A percentile compares a stretch with the other conserved stretches of the same genome.
Evolutionary conservation across 257 asterid genomes (phyloP).

Genomic region (Petrea volubilis): DNA sequence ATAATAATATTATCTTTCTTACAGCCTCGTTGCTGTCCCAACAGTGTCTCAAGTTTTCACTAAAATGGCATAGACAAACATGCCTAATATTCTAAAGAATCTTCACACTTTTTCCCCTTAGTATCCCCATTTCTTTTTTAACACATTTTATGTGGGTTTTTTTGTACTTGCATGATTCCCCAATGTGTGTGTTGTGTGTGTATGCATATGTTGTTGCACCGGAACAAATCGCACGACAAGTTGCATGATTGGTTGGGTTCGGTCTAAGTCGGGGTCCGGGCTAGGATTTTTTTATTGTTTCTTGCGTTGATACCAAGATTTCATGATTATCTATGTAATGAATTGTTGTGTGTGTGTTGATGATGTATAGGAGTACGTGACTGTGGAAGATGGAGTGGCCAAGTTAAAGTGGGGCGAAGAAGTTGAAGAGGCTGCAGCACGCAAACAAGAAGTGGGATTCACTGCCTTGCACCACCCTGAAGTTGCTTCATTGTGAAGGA

Average conservation of each 20-base stretch:
- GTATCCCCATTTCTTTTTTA: not conserved
- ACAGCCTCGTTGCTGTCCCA: constrained; percentile 9
- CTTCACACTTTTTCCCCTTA: constrained; percentile 16
- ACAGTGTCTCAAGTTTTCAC: constrained; percentile 33
- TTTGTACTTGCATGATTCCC: not conserved
- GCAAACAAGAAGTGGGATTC: constrained; percentile 28
- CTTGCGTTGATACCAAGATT: too few relatives aligned
- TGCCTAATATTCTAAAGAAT: constrained; percentile 22
- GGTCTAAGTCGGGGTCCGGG: too few relatives aligned
- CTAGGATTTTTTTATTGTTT: too few relatives aligned
- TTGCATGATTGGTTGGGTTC: too few relatives aligned
- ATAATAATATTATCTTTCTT: not conserved
- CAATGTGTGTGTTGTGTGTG: too few relatives aligned
- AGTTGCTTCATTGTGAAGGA: constrained; percentile 27
- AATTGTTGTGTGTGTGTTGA: not conserved
- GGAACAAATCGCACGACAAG: too few relatives aligned
- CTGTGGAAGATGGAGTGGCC: constrained; percentile 48
- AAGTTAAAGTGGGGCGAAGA: constrained; percentile 53
- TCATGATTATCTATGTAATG: not conserved
- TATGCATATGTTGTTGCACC: too few relatives aligned
- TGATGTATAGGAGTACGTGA: constrained; percentile 48
- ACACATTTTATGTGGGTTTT: not conserved
- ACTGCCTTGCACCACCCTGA: constrained; percentile 36
- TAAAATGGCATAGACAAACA: constrained; percentile 35
- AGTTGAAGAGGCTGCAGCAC: constrained; percentile 4